These are phyloP conservation scores for Aspergillus sclerotioniger DNA, from an alignment of 495 filamentous ascomycete genomes.

Conservation along the genomic window DNA sequence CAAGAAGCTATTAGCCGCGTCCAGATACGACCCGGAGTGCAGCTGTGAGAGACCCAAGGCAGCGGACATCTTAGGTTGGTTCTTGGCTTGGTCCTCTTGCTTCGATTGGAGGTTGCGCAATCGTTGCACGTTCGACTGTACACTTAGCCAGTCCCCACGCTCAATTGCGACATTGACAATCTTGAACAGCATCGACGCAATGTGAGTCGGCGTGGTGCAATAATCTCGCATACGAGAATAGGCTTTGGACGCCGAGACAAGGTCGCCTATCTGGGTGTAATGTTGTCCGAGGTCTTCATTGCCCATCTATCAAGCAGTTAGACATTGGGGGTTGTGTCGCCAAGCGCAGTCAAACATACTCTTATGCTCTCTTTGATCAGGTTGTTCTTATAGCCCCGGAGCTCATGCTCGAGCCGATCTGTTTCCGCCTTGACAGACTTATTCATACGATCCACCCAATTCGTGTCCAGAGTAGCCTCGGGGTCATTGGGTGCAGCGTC, in stretches of 20 bases:
- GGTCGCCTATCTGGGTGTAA: slow-evolving; percentile 63
- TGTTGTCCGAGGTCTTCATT: slow-evolving; percentile 72
- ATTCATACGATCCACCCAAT: slow-evolving; percentile 65
- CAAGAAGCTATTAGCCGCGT: slow-evolving; percentile 75
- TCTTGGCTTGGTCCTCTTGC: slow-evolving; percentile 59
- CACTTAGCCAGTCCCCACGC: slow-evolving; percentile 63
- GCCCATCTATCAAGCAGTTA: slow-evolving; percentile 58
- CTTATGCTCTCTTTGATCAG: slow-evolving; percentile 96
- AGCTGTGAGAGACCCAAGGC: slow-evolving; percentile 71
- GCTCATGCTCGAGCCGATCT: slow-evolving; percentile 71
- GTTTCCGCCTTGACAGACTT: slow-evolving; percentile 64
- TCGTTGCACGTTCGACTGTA: slow-evolving; percentile 66
- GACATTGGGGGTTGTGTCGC: neutral
- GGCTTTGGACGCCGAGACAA: slow-evolving; percentile 59
- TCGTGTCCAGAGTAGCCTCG: slow-evolving; percentile 62
- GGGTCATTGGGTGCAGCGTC: slow-evolving; percentile 64
- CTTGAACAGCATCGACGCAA: slow-evolving; percentile 67
- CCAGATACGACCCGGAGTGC: slow-evolving; percentile 59
- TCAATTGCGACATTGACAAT: slow-evolving; percentile 66
- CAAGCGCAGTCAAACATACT: slow-evolving; percentile 48
- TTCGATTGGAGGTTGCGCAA: slow-evolving; percentile 56
- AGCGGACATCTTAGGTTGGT: slow-evolving; percentile 63
- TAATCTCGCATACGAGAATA: slow-evolving; percentile 74
- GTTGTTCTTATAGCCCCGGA: slow-evolving; percentile 96
- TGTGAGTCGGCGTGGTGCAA: slow-evolving; percentile 67